Conservation (phyloP, 306 rosid genomes). For the Trifolium repens region DNA sequence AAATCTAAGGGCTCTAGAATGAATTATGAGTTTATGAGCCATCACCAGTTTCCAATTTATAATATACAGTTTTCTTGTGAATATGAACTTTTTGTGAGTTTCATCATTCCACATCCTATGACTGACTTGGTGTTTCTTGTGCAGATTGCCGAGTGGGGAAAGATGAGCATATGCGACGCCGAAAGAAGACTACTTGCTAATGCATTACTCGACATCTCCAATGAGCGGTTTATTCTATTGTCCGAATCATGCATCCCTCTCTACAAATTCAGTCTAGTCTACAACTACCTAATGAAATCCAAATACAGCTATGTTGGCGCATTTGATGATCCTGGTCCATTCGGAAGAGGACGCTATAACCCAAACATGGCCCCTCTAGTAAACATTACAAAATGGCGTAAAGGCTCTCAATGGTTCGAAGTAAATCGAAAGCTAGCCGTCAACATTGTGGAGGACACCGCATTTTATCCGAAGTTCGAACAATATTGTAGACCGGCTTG, state of each 20-base stretch:
- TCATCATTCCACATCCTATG: not conserved
- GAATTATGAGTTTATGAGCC: not conserved
- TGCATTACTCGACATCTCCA: constrained; percentile 86
- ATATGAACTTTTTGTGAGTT: not conserved
- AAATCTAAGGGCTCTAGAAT: too few species aligned
- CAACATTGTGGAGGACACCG: constrained; percentile 65
- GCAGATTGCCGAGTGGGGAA: constrained; percentile 95
- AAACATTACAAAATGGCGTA: constrained; percentile 79
- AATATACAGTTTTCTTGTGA: constrained; percentile 10
- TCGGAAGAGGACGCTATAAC: constrained; percentile 87
- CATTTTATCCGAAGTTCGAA: constrained; percentile 63
- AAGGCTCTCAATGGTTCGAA: constrained; percentile 98
- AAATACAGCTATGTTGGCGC: constrained; percentile 76
- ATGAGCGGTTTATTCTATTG: constrained; percentile 81
- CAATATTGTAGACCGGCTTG: constrained; percentile 79
- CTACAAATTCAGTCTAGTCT: constrained; percentile 62
- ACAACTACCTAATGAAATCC: constrained; percentile 66
- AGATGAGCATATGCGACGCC: constrained; percentile 95
- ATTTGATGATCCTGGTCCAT: constrained; percentile 84
- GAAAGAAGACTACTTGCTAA: constrained; percentile 93
- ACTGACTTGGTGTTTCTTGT: constrained; percentile 25
- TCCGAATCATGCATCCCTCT: constrained; percentile 97
- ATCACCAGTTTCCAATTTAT: not conserved
- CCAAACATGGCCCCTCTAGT: constrained; percentile 77
- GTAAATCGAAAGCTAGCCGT: constrained; percentile 77